Conservation (phyloP, 2,329 filamentous ascomycete species). For the Alternaria triticimaculans region DNA sequence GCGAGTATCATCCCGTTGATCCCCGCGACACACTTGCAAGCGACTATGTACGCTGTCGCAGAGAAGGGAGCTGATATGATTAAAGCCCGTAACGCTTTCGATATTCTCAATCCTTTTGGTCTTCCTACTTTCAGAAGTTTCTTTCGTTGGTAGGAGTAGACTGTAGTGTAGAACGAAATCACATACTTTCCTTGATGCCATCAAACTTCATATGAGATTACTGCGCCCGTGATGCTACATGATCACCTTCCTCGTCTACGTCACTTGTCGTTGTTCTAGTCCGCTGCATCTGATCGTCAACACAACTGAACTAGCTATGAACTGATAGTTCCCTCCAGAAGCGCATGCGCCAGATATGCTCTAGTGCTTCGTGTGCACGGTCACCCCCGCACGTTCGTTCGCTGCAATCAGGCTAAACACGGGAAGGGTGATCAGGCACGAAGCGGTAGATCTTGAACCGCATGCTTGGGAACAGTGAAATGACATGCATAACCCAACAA, state of each 20-base stretch:
- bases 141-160: neutral
- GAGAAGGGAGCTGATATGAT: slow-evolving; percentile 45
- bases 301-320: neutral
- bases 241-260: neutral
- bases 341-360: neutral
- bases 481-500: neutral
- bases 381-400: neutral
- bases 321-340: neutral
- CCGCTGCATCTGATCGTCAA: neutral
- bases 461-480: neutral
- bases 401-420: neutral
- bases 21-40: slow-evolving; percentile 36
- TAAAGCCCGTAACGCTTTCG: slow-evolving; percentile 20
- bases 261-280: neutral
- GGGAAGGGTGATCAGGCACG: neutral
- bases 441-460: neutral
- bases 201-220: neutral
- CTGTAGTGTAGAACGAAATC: neutral
- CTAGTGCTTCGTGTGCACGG: slow-evolving; percentile 1
- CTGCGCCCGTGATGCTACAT: neutral
- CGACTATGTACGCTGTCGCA: slow-evolving; percentile 42
- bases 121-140: neutral
- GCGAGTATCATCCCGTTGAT: slow-evolving; percentile 40
- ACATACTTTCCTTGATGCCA: neutral
- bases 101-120: neutral